Percentiles rank a stretch among this genome's conserved stretches.
Conservation (phyloP, 2,329 filamentous ascomycete genomes). For the Aspergillus brasiliensis region DNA sequence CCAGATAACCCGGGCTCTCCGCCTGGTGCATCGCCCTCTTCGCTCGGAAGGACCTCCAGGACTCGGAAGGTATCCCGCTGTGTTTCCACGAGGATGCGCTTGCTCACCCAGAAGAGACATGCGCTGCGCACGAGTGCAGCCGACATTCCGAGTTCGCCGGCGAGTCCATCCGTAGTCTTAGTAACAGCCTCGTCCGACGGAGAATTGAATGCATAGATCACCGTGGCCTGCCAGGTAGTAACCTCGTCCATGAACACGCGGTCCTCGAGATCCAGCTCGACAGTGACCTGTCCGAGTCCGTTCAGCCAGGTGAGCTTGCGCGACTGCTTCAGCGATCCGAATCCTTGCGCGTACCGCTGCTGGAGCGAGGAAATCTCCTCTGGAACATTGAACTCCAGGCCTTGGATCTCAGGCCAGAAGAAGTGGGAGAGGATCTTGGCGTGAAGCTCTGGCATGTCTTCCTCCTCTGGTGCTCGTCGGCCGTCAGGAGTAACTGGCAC, state of each 20-base stretch:
- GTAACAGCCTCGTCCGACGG: constrained; percentile 40
- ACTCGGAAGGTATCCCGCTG: constrained; percentile 58
- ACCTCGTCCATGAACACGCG: constrained; percentile 70
- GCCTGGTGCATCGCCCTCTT: constrained; percentile 21
- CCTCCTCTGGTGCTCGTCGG: constrained; percentile 20
- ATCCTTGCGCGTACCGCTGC: constrained; percentile 70
- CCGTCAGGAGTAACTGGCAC: constrained; percentile 21
- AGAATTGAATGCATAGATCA: constrained; percentile 78
- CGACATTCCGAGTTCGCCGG: constrained; percentile 57
- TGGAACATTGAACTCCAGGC: constrained; percentile 51
- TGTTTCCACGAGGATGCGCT: constrained; percentile 52
- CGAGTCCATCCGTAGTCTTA: constrained; percentile 48
- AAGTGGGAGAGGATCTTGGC: constrained; percentile 87
- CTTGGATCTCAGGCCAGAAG: constrained; percentile 84
- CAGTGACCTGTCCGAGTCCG: constrained; percentile 74
- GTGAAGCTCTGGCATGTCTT: constrained; percentile 58
- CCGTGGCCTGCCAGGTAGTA: constrained; percentile 82
- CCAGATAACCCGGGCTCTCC: constrained; percentile 23
- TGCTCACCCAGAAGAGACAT: constrained; percentile 64
- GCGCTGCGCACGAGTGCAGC: constrained; percentile 59
- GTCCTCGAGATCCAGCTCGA: constrained; percentile 82
- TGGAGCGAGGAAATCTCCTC: constrained; percentile 59
- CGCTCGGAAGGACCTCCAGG: constrained; percentile 54
- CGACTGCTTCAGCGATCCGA: constrained; percentile 76
- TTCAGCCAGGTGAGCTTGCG: constrained; percentile 89